Conservation (phyloP, 106 monocot species). For the Allium sativum region DNA sequence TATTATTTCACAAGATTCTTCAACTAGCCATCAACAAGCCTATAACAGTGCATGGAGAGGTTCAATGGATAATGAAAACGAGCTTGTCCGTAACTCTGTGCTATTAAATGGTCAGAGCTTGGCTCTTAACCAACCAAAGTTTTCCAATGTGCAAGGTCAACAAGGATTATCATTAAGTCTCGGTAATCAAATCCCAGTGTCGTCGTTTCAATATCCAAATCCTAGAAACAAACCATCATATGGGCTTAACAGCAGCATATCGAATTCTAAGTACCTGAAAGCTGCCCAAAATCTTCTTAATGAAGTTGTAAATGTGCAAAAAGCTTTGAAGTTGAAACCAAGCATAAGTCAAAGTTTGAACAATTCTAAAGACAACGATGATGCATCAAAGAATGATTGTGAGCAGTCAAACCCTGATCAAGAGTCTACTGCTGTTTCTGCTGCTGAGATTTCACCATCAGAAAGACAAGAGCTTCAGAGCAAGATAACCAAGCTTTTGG, state of each 20-base stretch:
- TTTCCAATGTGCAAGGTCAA: constrained; percentile 34
- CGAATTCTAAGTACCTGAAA: constrained; percentile 80
- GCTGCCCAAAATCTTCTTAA: constrained; percentile 76
- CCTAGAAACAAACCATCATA: constrained; percentile 29
- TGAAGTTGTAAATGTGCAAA: constrained; percentile 75
- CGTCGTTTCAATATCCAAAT: constrained; percentile 36
- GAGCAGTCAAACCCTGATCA: constrained; percentile 21
- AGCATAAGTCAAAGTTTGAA: constrained; percentile 37
- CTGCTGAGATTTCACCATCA: constrained; percentile 39
- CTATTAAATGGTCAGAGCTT: constrained; percentile 34
- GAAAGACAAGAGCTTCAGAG: constrained; percentile 91
- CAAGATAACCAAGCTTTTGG: constrained; percentile 79
- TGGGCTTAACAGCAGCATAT: constrained; percentile 33
- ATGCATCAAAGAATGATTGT: constrained; percentile 38
- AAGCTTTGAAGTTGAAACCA: constrained; percentile 53
- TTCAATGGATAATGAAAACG: constrained; percentile 17
- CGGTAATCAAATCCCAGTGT: constrained; percentile 56
- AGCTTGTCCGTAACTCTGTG: constrained; percentile 20
- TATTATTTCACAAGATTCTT: constrained; percentile 41
- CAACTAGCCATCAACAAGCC: constrained; percentile 14
- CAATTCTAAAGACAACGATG: constrained; percentile 38
- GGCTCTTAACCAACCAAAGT: constrained; percentile 34
- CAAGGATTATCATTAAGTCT: constrained; percentile 89
- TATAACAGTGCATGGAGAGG: constrained; percentile 29
- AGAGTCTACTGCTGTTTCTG: constrained; percentile 24